A percentile compares a stretch with the other conserved stretches of the same genome.
These are phyloP conservation scores for Harrya chromipes DNA, from an alignment of 768 basidiomycete species.

Conservation along the genomic window DNA sequence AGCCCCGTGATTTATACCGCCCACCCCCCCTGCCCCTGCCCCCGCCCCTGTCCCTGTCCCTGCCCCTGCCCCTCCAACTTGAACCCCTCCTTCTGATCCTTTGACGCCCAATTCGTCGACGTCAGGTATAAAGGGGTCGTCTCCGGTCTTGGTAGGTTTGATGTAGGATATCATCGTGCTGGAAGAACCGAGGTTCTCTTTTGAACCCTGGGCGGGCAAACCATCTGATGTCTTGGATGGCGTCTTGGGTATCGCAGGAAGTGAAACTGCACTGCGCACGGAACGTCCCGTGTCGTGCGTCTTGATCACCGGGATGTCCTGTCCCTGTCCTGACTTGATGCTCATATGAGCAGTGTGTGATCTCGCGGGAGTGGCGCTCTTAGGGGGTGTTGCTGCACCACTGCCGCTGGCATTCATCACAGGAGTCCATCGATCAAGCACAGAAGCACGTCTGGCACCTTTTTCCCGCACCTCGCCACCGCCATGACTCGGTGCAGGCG, in stretches of 20 bases:
- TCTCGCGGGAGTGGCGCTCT: constrained; percentile 39
- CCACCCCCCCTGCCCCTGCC: constrained; percentile 1
- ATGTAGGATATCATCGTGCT: constrained; percentile 72
- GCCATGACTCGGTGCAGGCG: constrained; percentile 34
- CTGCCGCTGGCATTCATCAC: constrained; percentile 26
- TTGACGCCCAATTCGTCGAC: constrained; percentile 41
- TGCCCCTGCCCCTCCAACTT: constrained; percentile 15
- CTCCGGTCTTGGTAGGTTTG: constrained; percentile 46
- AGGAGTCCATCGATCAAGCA: constrained; percentile 72
- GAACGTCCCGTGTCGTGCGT: constrained; percentile 33
- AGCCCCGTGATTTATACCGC: constrained; percentile 17
- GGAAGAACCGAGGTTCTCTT: constrained; percentile 61
- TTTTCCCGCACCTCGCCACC: constrained; percentile 37
- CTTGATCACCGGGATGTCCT: constrained; percentile 23
- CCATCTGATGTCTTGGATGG: constrained; percentile 24
- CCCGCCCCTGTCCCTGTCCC: constrained; percentile 12
- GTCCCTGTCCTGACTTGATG: constrained; percentile 18
- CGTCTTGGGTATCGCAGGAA: constrained; percentile 34
- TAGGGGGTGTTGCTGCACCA: constrained; percentile 38
- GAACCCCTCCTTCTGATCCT: constrained; percentile 47
- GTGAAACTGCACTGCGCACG: constrained; percentile 41
- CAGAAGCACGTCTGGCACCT: constrained; percentile 39
- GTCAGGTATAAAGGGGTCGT: constrained; percentile 34
- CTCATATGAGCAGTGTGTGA: constrained; percentile 38
- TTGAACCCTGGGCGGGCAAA: constrained; percentile 21